Evolutionary conservation across 116 monocot species (phyloP).

Genomic region (Dioscorea cayenensis): DNA sequence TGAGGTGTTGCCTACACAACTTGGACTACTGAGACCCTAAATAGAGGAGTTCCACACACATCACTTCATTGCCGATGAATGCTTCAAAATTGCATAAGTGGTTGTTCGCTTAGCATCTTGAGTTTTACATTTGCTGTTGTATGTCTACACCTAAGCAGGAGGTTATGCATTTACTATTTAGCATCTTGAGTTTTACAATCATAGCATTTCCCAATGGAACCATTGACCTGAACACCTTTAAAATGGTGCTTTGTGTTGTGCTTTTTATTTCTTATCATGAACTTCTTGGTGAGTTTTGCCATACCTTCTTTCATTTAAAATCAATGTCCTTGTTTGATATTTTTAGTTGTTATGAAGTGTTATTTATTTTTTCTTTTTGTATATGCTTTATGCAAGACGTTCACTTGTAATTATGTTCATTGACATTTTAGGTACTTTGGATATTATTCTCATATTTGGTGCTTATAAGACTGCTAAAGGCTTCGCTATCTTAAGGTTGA

Average conservation of each 20-base stretch:
- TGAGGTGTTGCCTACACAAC: no score
- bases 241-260: conserved; percentile 71
- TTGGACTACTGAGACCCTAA: no score
- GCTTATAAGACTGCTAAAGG: conserved; percentile 86
- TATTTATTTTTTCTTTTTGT: background rate
- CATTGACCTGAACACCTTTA: conserved; percentile 78
- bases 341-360: background rate
- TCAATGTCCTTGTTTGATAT: background rate
- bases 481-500: conserved; percentile 77
- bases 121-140: no score
- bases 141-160: no score
- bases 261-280: conserved; percentile 76
- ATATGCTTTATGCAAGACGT: background rate
- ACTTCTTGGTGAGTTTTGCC: conserved; percentile 80
- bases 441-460: conserved; percentile 86
- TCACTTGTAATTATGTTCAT: background rate
- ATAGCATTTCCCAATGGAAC: conserved; percentile 78
- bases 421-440: conserved; percentile 60
- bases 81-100: no score
- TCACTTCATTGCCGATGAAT: no score
- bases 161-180: no score
- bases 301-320: background rate
- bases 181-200: no score
- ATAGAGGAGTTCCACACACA: no score
- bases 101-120: no score